A percentile compares a stretch with the other conserved stretches of the same genome.
Evolutionary conservation across 495 filamentous ascomycete genomes (phyloP).

Genomic region (Aspergillus biplanus): DNA sequence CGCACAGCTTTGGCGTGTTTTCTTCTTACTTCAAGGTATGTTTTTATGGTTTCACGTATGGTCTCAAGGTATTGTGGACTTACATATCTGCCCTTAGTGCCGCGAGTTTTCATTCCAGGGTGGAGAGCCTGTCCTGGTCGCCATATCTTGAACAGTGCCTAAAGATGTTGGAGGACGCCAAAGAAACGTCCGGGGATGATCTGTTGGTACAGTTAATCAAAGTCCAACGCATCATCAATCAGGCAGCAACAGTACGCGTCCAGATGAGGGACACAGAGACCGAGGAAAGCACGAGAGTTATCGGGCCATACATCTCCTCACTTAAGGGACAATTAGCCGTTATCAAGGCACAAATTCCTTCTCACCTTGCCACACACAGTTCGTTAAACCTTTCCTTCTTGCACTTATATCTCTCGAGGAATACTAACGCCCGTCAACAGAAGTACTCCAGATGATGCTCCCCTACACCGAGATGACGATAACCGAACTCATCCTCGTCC

Average conservation of each 20-base stretch:
- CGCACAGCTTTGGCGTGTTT: slow-evolving; percentile 53
- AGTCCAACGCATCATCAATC: slow-evolving; percentile 39
- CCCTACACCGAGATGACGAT: slow-evolving; percentile 30
- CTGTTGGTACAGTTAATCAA: slow-evolving; percentile 44
- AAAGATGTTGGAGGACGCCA: slow-evolving; percentile 35
- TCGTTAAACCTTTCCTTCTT: slow-evolving; percentile 7
- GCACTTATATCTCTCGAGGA: neutral
- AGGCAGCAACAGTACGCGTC: slow-evolving; percentile 10
- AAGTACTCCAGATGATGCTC: slow-evolving; percentile 21
- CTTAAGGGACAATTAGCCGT: slow-evolving; percentile 40
- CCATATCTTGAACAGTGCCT: slow-evolving; percentile 49
- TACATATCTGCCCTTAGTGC: slow-evolving; percentile 26
- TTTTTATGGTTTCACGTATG: slow-evolving; percentile 12
- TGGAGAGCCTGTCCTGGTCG: slow-evolving; percentile 46
- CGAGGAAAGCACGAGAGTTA: slow-evolving; percentile 23
- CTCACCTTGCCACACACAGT: slow-evolving; percentile 36
- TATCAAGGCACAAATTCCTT: slow-evolving; percentile 31
- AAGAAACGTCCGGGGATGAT: slow-evolving; percentile 45
- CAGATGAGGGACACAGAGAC: slow-evolving; percentile 15
- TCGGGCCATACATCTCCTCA: slow-evolving; percentile 39
- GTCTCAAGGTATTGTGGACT: neutral
- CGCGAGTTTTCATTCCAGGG: slow-evolving; percentile 41
- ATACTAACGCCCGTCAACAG: no score
- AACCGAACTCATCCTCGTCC: slow-evolving; percentile 32
- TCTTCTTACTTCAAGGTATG: slow-evolving; percentile 45